Percentiles rank a stretch among this genome's conserved stretches.
Conservation (phyloP, 2,329 filamentous ascomycete species). For the Sordariomycetes sp. region DNA sequence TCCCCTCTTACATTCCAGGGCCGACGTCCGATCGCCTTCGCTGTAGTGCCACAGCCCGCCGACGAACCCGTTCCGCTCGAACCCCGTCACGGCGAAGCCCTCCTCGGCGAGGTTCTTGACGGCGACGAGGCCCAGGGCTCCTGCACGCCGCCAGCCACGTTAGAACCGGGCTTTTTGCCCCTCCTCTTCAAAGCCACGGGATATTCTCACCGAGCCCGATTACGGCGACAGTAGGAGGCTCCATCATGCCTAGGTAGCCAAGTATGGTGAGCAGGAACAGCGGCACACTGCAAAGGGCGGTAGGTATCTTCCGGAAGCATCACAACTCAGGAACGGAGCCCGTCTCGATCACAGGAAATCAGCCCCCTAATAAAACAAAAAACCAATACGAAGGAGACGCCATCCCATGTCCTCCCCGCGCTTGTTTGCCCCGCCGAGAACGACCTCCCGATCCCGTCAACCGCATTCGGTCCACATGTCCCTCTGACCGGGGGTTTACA, state of each 20-base stretch:
- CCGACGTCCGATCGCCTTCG: slow-evolving; percentile 23
- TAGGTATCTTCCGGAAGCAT: too few species aligned
- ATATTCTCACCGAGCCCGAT: neutral
- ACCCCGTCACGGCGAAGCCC: slow-evolving; percentile 30
- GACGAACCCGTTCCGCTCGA: slow-evolving; percentile 27
- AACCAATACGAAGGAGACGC: too few species aligned
- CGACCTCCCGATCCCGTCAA: too few species aligned
- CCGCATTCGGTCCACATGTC: too few species aligned
- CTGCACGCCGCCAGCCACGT: slow-evolving; percentile 11
- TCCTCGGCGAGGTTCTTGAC: slow-evolving; percentile 32
- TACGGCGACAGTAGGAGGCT: neutral
- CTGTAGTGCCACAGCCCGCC: slow-evolving; percentile 33
- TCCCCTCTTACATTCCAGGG: slow-evolving; percentile 18
- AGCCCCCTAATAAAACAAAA: too few species aligned
- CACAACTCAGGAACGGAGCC: too few species aligned
- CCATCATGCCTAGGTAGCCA: neutral
- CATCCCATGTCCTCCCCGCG: too few species aligned
- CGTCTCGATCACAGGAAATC: too few species aligned
- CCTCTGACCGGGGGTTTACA: too few species aligned
- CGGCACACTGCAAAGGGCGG: too few species aligned
- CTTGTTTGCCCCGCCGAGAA: too few species aligned
- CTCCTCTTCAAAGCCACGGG: neutral
- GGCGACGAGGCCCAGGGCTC: slow-evolving; percentile 24
- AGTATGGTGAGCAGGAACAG: too few species aligned
- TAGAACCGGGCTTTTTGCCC: neutral